Conservation (phyloP, 2,329 filamentous ascomycete species). For the Teratosphaeria epicoccoides region DNA sequence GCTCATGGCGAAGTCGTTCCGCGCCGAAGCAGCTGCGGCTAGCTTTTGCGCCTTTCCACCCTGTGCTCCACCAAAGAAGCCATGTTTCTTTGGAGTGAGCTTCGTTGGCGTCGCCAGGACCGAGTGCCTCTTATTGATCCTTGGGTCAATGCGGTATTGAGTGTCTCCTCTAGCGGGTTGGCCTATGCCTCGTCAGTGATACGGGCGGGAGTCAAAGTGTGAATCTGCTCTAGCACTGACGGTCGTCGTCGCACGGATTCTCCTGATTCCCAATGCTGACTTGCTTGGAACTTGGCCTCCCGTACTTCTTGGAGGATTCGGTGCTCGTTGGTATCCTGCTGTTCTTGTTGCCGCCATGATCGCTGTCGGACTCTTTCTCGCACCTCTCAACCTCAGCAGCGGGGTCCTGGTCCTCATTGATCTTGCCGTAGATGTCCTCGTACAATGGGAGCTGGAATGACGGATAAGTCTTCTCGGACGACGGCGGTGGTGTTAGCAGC, state of each 20-base stretch:
- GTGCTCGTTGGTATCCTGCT: constrained; percentile 1
- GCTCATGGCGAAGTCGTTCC: neutral
- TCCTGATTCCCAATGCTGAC: neutral
- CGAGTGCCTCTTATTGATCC: constrained; percentile 8
- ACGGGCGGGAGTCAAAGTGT: neutral
- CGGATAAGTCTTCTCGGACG: neutral
- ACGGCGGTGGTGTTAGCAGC: neutral
- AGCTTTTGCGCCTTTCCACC: neutral
- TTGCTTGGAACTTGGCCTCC: neutral
- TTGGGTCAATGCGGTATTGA: constrained; percentile 2
- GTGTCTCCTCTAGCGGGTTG: neutral
- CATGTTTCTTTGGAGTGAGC: constrained; percentile 8
- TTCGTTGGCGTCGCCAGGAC: constrained; percentile 5
- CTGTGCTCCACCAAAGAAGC: constrained; percentile 5
- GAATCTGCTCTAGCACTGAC: neutral
- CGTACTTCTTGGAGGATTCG: neutral
- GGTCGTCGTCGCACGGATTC: neutral
- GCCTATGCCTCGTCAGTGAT: neutral
- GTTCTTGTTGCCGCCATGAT: constrained; percentile 6
- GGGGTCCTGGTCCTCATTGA: constrained; percentile 10
- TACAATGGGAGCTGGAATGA: constrained; percentile 9
- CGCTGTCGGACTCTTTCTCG: constrained; percentile 15
- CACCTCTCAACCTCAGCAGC: constrained; percentile 11
- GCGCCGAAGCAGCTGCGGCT: neutral
- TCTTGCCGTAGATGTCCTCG: constrained; percentile 14